phyloP scores from a whole-genome alignment of 2,329 filamentous ascomycete genomes.

The Aspergillus clavatus region DNA sequence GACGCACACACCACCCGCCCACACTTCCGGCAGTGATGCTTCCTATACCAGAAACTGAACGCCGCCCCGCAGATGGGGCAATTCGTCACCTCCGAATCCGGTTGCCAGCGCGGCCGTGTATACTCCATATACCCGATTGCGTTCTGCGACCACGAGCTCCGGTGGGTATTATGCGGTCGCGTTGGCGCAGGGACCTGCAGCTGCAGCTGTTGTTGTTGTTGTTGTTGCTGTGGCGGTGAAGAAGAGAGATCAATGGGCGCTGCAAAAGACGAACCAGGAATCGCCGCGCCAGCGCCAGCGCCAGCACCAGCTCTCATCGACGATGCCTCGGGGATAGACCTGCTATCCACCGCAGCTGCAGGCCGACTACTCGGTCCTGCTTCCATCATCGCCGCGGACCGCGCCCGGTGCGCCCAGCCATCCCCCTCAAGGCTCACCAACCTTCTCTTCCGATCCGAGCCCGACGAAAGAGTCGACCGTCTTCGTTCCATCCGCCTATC shows the following conservation, averaged over 20 bases:
- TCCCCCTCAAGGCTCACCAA: slow-evolving; percentile 35
- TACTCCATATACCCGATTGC: slow-evolving; percentile 37
- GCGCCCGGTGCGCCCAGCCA: slow-evolving; percentile 13
- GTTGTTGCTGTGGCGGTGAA: too few relatives aligned
- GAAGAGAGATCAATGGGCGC: slow-evolving; percentile 32
- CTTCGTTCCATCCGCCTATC: slow-evolving; percentile 16
- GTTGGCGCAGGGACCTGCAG: slow-evolving; percentile 3
- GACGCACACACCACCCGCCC: slow-evolving; percentile 83
- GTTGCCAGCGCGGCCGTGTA: slow-evolving; percentile 75
- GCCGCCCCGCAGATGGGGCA: slow-evolving; percentile 79
- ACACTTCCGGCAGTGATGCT: slow-evolving; percentile 96
- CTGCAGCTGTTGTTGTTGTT: too few relatives aligned
- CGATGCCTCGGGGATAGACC: slow-evolving; percentile 21
- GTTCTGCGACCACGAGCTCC: slow-evolving; percentile 14
- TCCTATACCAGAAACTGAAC: slow-evolving; percentile 81
- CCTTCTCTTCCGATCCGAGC: slow-evolving; percentile 40
- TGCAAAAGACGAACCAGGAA: slow-evolving; percentile 27
- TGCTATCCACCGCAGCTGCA: slow-evolving; percentile 17
- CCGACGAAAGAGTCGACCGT: slow-evolving; percentile 18
- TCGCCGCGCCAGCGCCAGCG: slow-evolving; percentile 3
- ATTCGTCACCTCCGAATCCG: slow-evolving; percentile 72
- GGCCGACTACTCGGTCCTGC: slow-evolving; percentile 12
- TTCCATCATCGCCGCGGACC: slow-evolving; percentile 9
- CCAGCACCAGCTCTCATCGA: too few relatives aligned
- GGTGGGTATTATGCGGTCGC: slow-evolving; percentile 7